Percentiles rank a stretch among this genome's conserved stretches.
phyloP scores from a whole-genome alignment of 2,329 filamentous ascomycete species.

The Xylaria polymorpha region DNA sequence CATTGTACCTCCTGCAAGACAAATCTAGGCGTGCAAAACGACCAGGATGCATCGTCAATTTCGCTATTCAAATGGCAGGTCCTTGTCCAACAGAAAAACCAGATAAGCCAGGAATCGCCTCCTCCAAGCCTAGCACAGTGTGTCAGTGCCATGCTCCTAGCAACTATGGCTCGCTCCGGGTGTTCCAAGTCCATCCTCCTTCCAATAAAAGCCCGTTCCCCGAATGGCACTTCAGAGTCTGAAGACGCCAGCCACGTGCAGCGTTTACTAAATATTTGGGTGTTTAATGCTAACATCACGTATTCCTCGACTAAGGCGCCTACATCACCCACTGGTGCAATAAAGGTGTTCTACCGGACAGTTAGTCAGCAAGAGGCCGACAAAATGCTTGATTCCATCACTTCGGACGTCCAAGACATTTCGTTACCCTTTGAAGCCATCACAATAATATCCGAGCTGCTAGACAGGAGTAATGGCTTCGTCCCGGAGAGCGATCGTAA shows the following conservation, averaged over 20 bases:
- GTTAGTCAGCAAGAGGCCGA: constrained; percentile 59
- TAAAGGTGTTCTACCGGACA: constrained; percentile 65
- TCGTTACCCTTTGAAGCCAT: constrained; percentile 65
- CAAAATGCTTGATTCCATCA: constrained; percentile 61
- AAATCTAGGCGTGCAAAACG: constrained; percentile 62
- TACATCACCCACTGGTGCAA: constrained; percentile 53
- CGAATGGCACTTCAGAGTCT: neutral
- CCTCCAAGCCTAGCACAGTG: constrained; percentile 63
- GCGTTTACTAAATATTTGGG: constrained; percentile 62
- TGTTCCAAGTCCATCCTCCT: constrained; percentile 67
- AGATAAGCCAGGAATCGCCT: constrained; percentile 24
- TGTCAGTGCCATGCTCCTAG: constrained; percentile 63
- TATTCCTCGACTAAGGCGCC: constrained; percentile 59
- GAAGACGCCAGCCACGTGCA: constrained; percentile 2
- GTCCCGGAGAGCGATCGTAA: constrained; percentile 66
- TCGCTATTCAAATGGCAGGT: constrained; percentile 70
- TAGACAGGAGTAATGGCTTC: constrained; percentile 62
- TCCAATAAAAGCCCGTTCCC: constrained; percentile 49
- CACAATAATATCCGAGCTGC: constrained; percentile 53
- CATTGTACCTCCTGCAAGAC: constrained; percentile 59
- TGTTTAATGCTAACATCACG: constrained; percentile 66
- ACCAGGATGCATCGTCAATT: constrained; percentile 56
- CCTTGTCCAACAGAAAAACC: constrained; percentile 52
- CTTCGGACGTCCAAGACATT: constrained; percentile 69
- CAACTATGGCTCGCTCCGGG: constrained; percentile 66